Conservation (phyloP, 305 asterid species). For the Fraxinus velutina region DNA sequence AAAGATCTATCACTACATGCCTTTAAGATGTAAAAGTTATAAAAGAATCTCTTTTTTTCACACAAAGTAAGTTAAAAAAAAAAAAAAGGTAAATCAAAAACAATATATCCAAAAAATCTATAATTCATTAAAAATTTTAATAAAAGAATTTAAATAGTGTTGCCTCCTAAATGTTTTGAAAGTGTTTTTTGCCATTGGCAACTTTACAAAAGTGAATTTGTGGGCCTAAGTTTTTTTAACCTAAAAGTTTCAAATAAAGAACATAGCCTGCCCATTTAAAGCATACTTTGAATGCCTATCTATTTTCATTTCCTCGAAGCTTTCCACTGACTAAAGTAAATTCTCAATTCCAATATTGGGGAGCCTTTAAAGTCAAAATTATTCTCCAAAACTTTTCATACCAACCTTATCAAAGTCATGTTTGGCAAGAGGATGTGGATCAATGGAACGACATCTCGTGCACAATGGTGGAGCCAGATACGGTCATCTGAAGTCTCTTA, state of each 20-base stretch:
- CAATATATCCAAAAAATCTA: neutral
- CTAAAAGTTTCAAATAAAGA: neutral
- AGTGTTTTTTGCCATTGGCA: neutral
- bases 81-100: neutral
- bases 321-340: neutral
- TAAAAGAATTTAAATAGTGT: neutral
- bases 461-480: neutral
- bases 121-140: neutral
- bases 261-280: neutral
- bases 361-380: neutral
- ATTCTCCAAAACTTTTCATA: neutral
- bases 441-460: neutral
- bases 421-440: neutral
- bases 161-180: neutral
- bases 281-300: neutral
- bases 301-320: neutral
- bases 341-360: neutral
- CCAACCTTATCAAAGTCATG: neutral
- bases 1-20: neutral
- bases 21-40: neutral
- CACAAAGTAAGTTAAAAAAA: neutral
- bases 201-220: slow-evolving; percentile 27
- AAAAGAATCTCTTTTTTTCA: neutral
- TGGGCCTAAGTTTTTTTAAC: slow-evolving; percentile 10
- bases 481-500: neutral